Conservation (phyloP, 768 basidiomycete genomes). For the Boletus vinaceobasis region DNA sequence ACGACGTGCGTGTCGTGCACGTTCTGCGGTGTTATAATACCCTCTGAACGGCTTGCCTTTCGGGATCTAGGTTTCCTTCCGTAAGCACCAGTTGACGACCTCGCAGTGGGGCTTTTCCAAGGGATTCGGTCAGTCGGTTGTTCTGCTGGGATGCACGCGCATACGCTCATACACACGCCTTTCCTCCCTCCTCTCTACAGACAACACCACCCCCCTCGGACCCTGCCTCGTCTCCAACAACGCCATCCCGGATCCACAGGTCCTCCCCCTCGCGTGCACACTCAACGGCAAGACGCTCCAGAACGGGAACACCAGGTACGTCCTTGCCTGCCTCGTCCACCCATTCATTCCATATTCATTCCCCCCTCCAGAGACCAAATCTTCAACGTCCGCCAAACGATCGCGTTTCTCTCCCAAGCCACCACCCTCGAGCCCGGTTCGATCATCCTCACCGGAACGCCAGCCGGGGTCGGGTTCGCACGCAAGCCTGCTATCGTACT, state of each 20-base stretch:
- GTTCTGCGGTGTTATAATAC: not conserved
- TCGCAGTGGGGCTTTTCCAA: constrained; percentile 91
- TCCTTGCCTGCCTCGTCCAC: not conserved
- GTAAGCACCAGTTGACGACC: constrained; percentile 74
- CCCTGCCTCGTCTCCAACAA: constrained; percentile 73
- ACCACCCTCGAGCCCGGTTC: constrained; percentile 81
- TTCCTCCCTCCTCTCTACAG: constrained; percentile 6
- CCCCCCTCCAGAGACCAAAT: constrained; percentile 61
- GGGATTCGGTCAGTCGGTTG: constrained; percentile 58
- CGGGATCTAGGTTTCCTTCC: constrained; percentile 57
- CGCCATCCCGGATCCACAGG: constrained; percentile 63
- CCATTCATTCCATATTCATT: not conserved
- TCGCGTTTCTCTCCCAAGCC: constrained; percentile 79
- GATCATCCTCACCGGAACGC: constrained; percentile 80
- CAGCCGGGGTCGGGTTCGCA: constrained; percentile 78
- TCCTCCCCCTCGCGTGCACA: constrained; percentile 54
- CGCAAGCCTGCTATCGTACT: constrained; percentile 67
- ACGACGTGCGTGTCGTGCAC: constrained; percentile 51
- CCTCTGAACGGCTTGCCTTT: not conserved
- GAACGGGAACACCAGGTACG: constrained; percentile 72
- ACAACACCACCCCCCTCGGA: constrained; percentile 61
- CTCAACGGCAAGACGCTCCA: constrained; percentile 71
- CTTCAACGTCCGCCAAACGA: constrained; percentile 72
- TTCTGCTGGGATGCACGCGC: not conserved
- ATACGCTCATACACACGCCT: not conserved